Evolutionary conservation across 2,329 filamentous ascomycete genomes (phyloP).

Genomic region (Alternaria dauci): DNA sequence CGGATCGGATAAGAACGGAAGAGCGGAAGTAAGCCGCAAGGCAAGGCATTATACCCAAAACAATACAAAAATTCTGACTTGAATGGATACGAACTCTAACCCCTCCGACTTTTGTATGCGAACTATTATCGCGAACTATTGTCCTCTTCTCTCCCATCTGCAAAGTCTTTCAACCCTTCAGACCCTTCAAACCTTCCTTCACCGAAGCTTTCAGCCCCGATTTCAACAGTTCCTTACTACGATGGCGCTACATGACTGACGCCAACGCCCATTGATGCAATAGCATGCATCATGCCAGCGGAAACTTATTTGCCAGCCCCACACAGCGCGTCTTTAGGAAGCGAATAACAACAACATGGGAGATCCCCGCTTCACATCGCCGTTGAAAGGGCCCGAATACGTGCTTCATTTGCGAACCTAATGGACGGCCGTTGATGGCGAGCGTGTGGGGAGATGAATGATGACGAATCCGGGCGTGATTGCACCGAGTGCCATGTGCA

Average conservation of each 20-base stretch:
- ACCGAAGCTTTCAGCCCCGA: background rate
- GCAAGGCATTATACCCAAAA: conserved; percentile 3
- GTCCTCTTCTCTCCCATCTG: background rate
- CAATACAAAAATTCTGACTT: background rate
- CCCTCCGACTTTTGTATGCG: background rate
- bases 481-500: background rate
- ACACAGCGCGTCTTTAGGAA: background rate
- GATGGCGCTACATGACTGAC: conserved; percentile 3
- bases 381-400: background rate
- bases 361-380: background rate
- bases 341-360: background rate
- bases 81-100: background rate
- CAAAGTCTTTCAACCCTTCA: background rate
- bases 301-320: background rate
- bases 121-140: background rate
- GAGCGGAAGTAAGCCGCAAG: conserved; percentile 1
- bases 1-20: background rate
- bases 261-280: background rate
- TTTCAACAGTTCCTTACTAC: background rate
- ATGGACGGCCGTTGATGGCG: background rate
- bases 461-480: background rate
- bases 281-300: conserved; percentile 4
- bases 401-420: conserved; percentile 1
- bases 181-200: background rate
- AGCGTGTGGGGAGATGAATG: conserved; percentile 5